Evolutionary conservation across 371 early-diverging fungal genomes (phyloP).

Genomic region (Chytridium lagenaria): DNA sequence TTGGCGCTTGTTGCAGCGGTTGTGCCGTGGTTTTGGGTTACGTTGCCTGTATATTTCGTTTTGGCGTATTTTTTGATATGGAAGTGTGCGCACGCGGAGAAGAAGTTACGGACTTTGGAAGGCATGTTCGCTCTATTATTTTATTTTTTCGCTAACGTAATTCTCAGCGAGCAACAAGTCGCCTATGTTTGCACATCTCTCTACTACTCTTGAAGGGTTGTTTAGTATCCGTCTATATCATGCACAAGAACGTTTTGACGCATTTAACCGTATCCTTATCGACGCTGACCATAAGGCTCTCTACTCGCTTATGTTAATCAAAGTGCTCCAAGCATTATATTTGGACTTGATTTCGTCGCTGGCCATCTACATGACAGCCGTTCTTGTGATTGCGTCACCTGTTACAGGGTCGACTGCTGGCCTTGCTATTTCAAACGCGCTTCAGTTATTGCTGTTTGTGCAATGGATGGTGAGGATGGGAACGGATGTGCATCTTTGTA

Average conservation of each 20-base stretch:
- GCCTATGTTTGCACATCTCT: slow-evolving; percentile 74
- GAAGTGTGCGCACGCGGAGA: slow-evolving; percentile 54
- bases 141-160: slow-evolving; percentile 13
- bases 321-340: slow-evolving; percentile 68
- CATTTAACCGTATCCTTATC: slow-evolving; percentile 61
- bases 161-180: slow-evolving; percentile 63
- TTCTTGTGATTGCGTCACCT: slow-evolving; percentile 56
- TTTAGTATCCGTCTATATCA: slow-evolving; percentile 70
- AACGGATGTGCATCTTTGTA: slow-evolving; percentile 64
- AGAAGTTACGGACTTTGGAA: slow-evolving; percentile 60
- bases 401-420: slow-evolving; percentile 59
- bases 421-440: slow-evolving; percentile 70
- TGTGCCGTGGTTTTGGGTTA: slow-evolving; percentile 64
- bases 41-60: slow-evolving; percentile 51
- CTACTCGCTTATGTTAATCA: slow-evolving; percentile 60
- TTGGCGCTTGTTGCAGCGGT: slow-evolving; percentile 60
- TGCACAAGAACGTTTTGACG: slow-evolving; percentile 66
- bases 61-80: slow-evolving; percentile 46
- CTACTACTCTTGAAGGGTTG: slow-evolving; percentile 74
- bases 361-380: slow-evolving; percentile 66
- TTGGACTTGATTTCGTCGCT: slow-evolving; percentile 68
- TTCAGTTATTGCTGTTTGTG: slow-evolving; percentile 72
- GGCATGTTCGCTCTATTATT: slow-evolving; percentile 37
- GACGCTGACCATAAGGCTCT: slow-evolving; percentile 72
- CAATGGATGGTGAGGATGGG: slow-evolving; percentile 71